Base-by-base conservation (phyloP, 2,329 filamentous ascomycete species). In the Periglandula ipomoeae region DNA sequence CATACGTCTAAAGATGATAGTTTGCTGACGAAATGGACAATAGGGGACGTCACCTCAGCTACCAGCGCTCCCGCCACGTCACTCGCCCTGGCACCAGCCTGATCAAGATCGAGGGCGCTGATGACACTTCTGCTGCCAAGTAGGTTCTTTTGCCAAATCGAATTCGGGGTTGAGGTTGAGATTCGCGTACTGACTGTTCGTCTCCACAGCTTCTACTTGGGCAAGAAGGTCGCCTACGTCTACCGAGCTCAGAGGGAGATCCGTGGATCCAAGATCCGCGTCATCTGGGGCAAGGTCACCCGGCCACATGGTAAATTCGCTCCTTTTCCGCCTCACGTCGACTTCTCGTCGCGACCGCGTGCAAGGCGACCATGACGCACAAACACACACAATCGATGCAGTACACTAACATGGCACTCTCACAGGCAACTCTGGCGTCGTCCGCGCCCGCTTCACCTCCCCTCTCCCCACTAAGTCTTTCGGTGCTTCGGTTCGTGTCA, bases 281-380 rank as follows among this genome's bases (percentile, higher is more conserved):
- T 97, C 64, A 96, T 97, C 79, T 97, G 90, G 89, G 91, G 91
- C 79, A 96, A 95, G 81, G 85, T 97, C 71, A 95, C 89, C 70
- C 81, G 89, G 69, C 85, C 89, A 71, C 91, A 97, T 77, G 91
- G 87, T 91, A 87, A 64, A 75, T 71, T 40, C 13, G 17, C 17
- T 17, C 8, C 26, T 41, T 5, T 10, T 5, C 24, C 32, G 15
- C n/a, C n/a, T 3, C n/a, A 30, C 13, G 7, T n/a, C 0, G 3
- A 30, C 9, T n/a, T n/a, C n/a, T n/a, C n/a, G n/a, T n/a, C n/a
- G n/a, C n/a, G n/a, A n/a, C n/a, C n/a, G n/a, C n/a, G n/a, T n/a
- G n/a, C n/a, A n/a, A n/a, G n/a, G n/a, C n/a, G n/a, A n/a, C n/a
- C n/a, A n/a, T n/a, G n/a, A n/a, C n/a, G n/a, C n/a, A n/a, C n/a